A percentile compares a stretch with the other conserved stretches of the same genome.
These are phyloP conservation scores for Letharia columbiana DNA, from an alignment of 495 filamentous ascomycete genomes.

Conservation along the genomic window DNA sequence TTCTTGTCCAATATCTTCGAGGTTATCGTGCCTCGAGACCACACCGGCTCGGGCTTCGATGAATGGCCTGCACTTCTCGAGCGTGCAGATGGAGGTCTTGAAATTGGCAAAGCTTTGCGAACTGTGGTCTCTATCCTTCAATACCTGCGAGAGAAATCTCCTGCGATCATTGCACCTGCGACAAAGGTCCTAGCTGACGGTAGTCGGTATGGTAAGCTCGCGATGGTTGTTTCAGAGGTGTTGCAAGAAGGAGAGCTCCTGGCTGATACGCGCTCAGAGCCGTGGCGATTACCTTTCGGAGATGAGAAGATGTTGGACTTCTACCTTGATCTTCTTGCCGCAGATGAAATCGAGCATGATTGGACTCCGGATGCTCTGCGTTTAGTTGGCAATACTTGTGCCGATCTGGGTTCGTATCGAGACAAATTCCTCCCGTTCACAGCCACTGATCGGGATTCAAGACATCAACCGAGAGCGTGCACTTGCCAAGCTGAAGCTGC, in stretches of 20 bases:
- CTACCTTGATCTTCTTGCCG: constrained; percentile 49
- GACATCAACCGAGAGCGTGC: constrained; percentile 67
- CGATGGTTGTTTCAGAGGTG: background rate
- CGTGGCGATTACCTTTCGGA: constrained; percentile 14
- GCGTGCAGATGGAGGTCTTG: background rate
- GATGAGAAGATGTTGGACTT: constrained; percentile 31
- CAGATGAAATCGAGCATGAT: constrained; percentile 28
- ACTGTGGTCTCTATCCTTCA: constrained; percentile 3
- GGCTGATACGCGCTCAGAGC: constrained; percentile 7
- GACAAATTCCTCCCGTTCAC: background rate
- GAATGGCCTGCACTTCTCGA: background rate
- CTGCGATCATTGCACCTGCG: background rate
- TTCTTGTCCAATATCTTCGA: constrained; percentile 1
- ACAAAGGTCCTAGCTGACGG: constrained; percentile 12
- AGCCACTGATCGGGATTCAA: constrained; percentile 27
- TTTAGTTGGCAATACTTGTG: constrained; percentile 71
- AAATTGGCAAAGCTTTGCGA: constrained; percentile 4
- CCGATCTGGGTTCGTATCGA: constrained; percentile 57
- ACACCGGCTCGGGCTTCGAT: background rate
- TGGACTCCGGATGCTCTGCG: constrained; percentile 52
- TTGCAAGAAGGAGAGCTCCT: background rate
- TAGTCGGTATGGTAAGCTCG: constrained; percentile 11
- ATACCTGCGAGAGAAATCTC: background rate
- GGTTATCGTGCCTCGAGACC: background rate
- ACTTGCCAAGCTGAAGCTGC: constrained; percentile 48